These are phyloP conservation scores for Clavispora asparagi DNA, from an alignment of 805 yeast species.

Conservation along the genomic window DNA sequence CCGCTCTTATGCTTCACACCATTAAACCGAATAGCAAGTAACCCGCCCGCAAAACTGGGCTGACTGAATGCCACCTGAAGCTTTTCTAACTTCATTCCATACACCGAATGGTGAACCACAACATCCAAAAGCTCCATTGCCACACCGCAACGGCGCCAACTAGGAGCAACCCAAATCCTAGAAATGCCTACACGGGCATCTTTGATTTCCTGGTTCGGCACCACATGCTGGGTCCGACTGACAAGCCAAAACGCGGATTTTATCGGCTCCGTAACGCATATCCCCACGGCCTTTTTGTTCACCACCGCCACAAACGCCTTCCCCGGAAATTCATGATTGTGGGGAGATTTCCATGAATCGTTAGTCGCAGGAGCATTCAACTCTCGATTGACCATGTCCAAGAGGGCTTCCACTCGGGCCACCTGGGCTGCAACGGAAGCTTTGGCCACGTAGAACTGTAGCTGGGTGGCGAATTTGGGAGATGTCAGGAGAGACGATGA, in stretches of 20 bases:
- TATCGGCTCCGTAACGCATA: conserved; percentile 49
- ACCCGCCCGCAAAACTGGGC: conserved; percentile 62
- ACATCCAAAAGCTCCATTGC: conserved; percentile 41
- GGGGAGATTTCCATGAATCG: conserved; percentile 22
- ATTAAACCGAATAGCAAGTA: conserved; percentile 51
- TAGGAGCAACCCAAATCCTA: conserved; percentile 40
- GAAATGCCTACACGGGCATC: conserved; percentile 34
- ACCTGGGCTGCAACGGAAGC: conserved; percentile 16
- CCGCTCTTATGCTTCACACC: conserved; percentile 53
- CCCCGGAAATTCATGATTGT: conserved; percentile 2
- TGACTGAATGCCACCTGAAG: conserved; percentile 63
- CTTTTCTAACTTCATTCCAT: conserved; percentile 42
- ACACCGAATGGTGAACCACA: conserved; percentile 41
- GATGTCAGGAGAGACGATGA: too few relatives aligned
- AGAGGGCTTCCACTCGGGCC: conserved; percentile 25
- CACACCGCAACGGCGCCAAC: conserved; percentile 47
- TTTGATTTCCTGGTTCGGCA: conserved; percentile 39
- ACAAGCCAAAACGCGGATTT: conserved; percentile 57
- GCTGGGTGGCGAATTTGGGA: background rate
- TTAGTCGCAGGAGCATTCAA: conserved; percentile 49
- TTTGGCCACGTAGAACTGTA: background rate
- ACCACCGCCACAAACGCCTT: conserved; percentile 46
- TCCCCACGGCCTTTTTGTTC: conserved; percentile 46
- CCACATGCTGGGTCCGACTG: conserved; percentile 43
- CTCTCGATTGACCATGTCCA: conserved; percentile 54